A percentile compares a stretch with the other conserved stretches of the same genome.
Evolutionary conservation across 148 eudicot species (phyloP).

Genomic region (Amaranthus palmeri): DNA sequence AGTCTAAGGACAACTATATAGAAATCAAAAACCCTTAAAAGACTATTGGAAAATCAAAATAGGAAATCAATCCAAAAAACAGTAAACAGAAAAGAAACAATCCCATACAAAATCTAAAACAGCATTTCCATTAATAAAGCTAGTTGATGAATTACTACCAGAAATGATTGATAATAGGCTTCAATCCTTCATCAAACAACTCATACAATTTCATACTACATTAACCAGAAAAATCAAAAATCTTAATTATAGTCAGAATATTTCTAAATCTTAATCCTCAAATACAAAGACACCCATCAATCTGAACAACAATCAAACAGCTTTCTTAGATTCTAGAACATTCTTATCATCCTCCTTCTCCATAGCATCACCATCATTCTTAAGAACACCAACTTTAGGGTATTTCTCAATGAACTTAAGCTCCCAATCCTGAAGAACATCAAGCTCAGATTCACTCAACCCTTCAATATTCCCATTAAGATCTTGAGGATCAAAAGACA

Average conservation of each 20-base stretch:
- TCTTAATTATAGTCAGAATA: no score
- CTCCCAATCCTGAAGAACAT: constrained; percentile 86
- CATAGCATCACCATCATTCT: constrained; percentile 16
- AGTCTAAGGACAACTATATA: no score
- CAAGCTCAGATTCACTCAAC: constrained; percentile 61
- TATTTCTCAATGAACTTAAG: constrained; percentile 83
- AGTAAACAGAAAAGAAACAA: neutral
- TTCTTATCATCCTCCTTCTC: neutral
- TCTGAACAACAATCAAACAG: neutral
- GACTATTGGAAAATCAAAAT: no score
- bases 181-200: neutral
- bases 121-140: neutral
- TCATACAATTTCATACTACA: neutral
- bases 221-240: neutral
- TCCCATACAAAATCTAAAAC: neutral
- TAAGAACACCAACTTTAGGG: constrained; percentile 68
- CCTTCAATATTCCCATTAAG: constrained; percentile 72
- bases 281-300: no score
- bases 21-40: no score
- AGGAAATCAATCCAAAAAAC: no score
- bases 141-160: neutral
- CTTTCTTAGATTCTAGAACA: constrained; percentile 11
- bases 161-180: neutral
- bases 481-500: constrained; percentile 81
- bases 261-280: no score